Base-by-base conservation (phyloP, 805 yeast genomes). In the Metschnikowia cubensis region DNA sequence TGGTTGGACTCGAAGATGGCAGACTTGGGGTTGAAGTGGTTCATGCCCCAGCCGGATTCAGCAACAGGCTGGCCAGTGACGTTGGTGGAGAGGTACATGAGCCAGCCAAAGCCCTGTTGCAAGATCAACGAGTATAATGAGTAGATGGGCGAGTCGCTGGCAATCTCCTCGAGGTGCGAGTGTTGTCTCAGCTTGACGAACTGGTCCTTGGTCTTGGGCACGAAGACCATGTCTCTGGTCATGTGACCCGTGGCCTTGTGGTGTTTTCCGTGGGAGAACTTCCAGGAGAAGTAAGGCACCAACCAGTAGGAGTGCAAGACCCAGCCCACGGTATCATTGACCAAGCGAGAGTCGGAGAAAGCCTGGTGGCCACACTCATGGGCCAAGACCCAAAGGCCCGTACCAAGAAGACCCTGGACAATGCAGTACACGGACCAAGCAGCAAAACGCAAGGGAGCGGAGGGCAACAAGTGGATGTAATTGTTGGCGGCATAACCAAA, bases 321-420 rank as follows among this genome's bases (percentile, higher is more conserved):
- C 95, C 95, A 88, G 42, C 96, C 96, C 41, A 84, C 85, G 36
- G 81, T 68, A 68, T 89, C 92, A 68, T 89, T 87, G 56, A 87
- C 82, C 71, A 76, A 68, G 36, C 82, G 82, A 63, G 82, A 83
- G 60, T 85, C 87, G 36, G 85, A 77, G 68, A 89, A 89, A 20
- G 96, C 96, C 59, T 82, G 85, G 67, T 88, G 96, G 53, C 96
- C 96, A 75, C 96, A 88, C 69, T 88, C 96, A 69, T 88, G 96
- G 47, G 95, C 94, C 71, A 88, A 64, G 45, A 88, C 85, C 96
- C 96, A 88, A 44, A 84, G 48, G 42, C 96, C 96, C 31, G 90
- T 84, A 51, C 84, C 83, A 52, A 85, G 80, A 49, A 87, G 70
- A 29, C 92, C 89, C 59, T 81, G 80, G 41, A 70, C 62, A 48